Evolutionary conservation across 805 yeast genomes (phyloP).

Genomic region (Teunomyces aglyptinius): DNA sequence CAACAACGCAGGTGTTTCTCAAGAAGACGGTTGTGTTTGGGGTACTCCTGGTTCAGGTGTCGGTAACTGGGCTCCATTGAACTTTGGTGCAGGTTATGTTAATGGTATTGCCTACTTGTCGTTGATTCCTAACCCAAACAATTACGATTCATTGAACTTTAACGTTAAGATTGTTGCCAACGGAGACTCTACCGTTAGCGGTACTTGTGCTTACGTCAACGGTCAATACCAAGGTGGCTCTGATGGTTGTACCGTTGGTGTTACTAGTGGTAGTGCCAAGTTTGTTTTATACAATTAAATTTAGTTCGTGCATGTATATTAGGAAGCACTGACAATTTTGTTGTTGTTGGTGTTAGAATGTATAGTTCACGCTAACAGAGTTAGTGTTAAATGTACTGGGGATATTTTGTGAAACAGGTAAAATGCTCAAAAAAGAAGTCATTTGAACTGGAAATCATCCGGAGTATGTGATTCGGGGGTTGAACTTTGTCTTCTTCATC

Average conservation of each 20-base stretch:
- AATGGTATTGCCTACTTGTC: conserved; percentile 73
- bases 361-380: neutral
- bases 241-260: conserved; percentile 93
- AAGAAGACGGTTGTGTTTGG: conserved; percentile 94
- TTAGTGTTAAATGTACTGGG: neutral
- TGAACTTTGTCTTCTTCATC: too few relatives aligned
- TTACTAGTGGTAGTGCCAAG: conserved; percentile 77
- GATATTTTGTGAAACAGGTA: neutral
- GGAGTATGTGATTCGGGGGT: too few relatives aligned
- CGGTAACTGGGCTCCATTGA: conserved; percentile 99
- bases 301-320: conserved; percentile 3
- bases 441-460: too few relatives aligned
- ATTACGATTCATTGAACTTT: conserved; percentile 56
- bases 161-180: conserved; percentile 68
- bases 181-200: conserved; percentile 50
- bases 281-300: conserved; percentile 61
- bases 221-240: conserved; percentile 74
- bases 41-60: conserved; percentile 72
- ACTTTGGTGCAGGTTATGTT: conserved; percentile 87
- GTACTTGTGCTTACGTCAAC: conserved; percentile 76
- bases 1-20: conserved; percentile 90
- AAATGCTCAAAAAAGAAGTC: neutral
- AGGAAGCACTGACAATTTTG: neutral
- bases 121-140: conserved; percentile 94
- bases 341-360: neutral